Evolutionary conservation across 768 basidiomycete genomes (phyloP), one percentile per base, ranked within the genome.

Genomic region (Mycena belliarum): DNA sequence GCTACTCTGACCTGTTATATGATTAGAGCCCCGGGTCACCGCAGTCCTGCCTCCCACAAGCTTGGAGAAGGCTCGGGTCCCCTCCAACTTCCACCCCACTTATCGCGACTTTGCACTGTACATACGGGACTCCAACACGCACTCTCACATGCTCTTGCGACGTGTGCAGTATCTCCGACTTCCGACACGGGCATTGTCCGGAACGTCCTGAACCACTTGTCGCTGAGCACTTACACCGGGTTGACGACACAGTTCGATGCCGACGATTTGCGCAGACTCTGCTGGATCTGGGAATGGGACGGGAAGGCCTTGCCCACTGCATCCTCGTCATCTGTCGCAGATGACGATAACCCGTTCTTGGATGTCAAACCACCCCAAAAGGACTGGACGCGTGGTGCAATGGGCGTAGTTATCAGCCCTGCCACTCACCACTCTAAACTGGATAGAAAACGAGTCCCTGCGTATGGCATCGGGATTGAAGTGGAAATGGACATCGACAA

Each of bases 201-300:
- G 59, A 91, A 88, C 69, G 89, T 93, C 21, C 78, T 93, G 45
- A 93, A 90, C 65, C 85, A 92, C 65, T 68, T 88, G 47, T 88
- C 91, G 35, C 70, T 91, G 45, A 77, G 77, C 48, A 85, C 86
- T 25, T 91, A 91, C 69, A 67, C 83, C 32, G 90, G 89, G 10
- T 73, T 93, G 41, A 74, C 81, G 2, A 79, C 84, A 4, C 81
- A 83, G 52, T 85, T 91, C 62, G 79, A 81, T 29, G 61, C 84
- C n/a, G 82, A 86, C 47, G 91, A 92, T 65, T 75, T 93, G 44
- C 82, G 77, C 55, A 79, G 88, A 57, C 79, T 94, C 20, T 93
- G 91, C 72, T 93, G 92, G 91, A 58, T 93, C 16, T 93, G 92
- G 90, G 92, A 93, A 69, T 94, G 92, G 92, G 86, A 91, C 66